Percentiles rank a stretch among this genome's conserved stretches.
Evolutionary conservation across 129 eudicot species (phyloP).

Genomic region (carrot (Daucus carota)): DH1_v3.0 NC_030386.2:37188501-37189000

Average conservation of each 20-base stretch:
- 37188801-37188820: neutral
- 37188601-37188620: too few relatives aligned
- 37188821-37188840: neutral
- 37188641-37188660: neutral
- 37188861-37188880: neutral
- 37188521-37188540: neutral
- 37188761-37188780: neutral
- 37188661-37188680: neutral
- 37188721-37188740: too few relatives aligned
- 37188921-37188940: neutral
- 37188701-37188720: neutral
- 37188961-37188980: neutral
- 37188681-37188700: neutral
- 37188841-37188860: neutral
- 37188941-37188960: neutral
- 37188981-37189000: neutral
- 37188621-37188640: neutral
- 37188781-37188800: neutral
- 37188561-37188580: neutral
- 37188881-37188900: neutral
- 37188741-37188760: neutral
- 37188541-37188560: neutral
- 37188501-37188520: neutral
- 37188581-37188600: neutral
- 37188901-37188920: neutral